These are phyloP conservation scores for Leccinum insolens DNA, from an alignment of 1,284 basidiomycete genomes.

Conservation along the genomic window DNA sequence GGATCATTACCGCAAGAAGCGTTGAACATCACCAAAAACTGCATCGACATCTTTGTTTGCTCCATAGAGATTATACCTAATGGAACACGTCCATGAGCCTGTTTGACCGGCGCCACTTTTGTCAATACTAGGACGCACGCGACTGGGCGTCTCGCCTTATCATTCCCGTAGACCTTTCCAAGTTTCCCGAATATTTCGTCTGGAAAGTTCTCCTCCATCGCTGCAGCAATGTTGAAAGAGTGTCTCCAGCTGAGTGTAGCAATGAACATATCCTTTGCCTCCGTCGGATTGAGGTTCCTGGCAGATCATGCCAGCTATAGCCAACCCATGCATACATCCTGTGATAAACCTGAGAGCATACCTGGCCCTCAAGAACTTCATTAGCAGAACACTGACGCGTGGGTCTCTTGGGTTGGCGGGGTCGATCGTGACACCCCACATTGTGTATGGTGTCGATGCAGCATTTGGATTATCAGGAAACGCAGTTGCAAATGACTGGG, in stretches of 20 bases:
- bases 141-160: constrained; percentile 69
- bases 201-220: constrained; percentile 64
- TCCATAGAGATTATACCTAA: constrained; percentile 76
- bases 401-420: constrained; percentile 56
- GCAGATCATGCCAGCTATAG: neutral
- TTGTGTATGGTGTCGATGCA: constrained; percentile 49
- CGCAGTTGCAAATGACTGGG: constrained; percentile 49
- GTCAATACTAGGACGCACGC: constrained; percentile 45
- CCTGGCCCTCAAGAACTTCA: constrained; percentile 80
- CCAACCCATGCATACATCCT: neutral
- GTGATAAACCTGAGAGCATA: neutral
- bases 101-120: constrained; percentile 4
- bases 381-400: constrained; percentile 67
- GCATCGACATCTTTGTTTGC: constrained; percentile 62
- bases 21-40: constrained; percentile 70
- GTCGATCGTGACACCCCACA: constrained; percentile 75
- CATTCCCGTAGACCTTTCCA: constrained; percentile 66
- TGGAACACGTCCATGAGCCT: neutral
- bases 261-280: constrained; percentile 66
- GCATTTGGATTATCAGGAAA: constrained; percentile 53
- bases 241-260: constrained; percentile 73
- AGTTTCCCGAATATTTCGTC: constrained; percentile 65
- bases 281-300: constrained; percentile 57
- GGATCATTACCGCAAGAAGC: constrained; percentile 66
- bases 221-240: constrained; percentile 65